Evolutionary conservation across 352 stramenopile genomes (phyloP).

Genomic region (Phytophthora foliorum): DNA sequence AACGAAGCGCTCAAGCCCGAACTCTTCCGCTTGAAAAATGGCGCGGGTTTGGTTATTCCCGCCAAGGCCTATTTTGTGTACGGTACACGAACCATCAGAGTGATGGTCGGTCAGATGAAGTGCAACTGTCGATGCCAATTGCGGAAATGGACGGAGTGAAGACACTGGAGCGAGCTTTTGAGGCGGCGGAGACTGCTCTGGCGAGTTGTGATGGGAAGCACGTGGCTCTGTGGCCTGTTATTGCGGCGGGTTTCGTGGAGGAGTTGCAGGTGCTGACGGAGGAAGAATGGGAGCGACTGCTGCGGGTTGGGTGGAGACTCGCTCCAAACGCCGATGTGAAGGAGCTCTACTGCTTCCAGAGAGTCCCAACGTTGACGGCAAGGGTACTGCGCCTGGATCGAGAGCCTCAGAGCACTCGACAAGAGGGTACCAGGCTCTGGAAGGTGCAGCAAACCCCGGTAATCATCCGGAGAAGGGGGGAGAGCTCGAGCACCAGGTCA

Average conservation of each 20-base stretch:
- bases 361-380: constrained; percentile 30
- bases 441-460: constrained; percentile 16
- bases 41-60: constrained; percentile 14
- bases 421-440: constrained; percentile 7
- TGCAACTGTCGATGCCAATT: constrained; percentile 9
- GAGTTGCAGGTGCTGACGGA: constrained; percentile 38
- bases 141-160: constrained; percentile 6
- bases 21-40: constrained; percentile 16
- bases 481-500: neutral
- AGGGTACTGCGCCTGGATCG: constrained; percentile 32
- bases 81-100: neutral
- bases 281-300: constrained; percentile 42
- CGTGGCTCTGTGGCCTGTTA: constrained; percentile 28
- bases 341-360: constrained; percentile 53
- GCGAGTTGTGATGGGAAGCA: neutral
- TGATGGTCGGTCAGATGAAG: constrained; percentile 32
- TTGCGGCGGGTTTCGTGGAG: constrained; percentile 21
- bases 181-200: constrained; percentile 5
- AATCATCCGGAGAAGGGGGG: neutral
- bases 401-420: constrained; percentile 7
- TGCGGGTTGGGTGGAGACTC: constrained; percentile 38
- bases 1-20: neutral
- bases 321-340: constrained; percentile 25
- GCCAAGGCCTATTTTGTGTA: constrained; percentile 1
- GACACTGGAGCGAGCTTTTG: constrained; percentile 7